Base-by-base conservation (phyloP, 352 stramenopile species). In the Phytophthora pistaciae region DNA sequence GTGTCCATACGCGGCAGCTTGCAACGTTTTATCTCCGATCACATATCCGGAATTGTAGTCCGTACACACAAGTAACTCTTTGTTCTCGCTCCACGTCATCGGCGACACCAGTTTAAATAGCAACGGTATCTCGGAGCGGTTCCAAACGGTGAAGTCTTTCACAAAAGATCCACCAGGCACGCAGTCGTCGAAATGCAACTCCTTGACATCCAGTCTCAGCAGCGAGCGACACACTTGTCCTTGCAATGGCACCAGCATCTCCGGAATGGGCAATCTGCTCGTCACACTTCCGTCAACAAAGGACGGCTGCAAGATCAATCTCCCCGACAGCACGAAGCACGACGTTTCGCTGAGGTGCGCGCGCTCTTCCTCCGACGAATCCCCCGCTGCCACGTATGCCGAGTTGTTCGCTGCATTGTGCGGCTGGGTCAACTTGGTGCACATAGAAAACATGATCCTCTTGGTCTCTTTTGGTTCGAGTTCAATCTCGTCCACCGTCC, bases 111-210 rank as follows among this genome's bases (percentile, higher is more conserved):
- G 71, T 56, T 94, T 90, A 67, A 97, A 96, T 14, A 96, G 66
- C 52, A 97, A 79, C 13, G 89, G 91, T 54, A 96, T 97, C 70
- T 97, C 91, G 0, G 91, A 96, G 5, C 91, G 88, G 31, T 97
- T 97, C 91, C 91, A 97, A 16, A 97, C 87, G 2, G 91, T 96
- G 25, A 97, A 96, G 64, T 97, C 91, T 60, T 97, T 97, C 7
- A 96, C 91, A 48, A 96, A 97, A 20, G 91, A 95, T 0, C 90
- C 90, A 14, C 85, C 87, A 3, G 91, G 91, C 3, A 97, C 87
- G 25, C 91, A 97, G 68, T 96, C 91, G 36, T 97, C 91, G 57
- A 97, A 97, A 69, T 96, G 91, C 11, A 97, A 74, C 58, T 97
- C 91, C 66, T 96, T 95, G 27, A 96, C 84, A 67, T 97, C 91